phyloP scores from a whole-genome alignment of 1,284 basidiomycete genomes.

The Ustilago loliicola region DNA sequence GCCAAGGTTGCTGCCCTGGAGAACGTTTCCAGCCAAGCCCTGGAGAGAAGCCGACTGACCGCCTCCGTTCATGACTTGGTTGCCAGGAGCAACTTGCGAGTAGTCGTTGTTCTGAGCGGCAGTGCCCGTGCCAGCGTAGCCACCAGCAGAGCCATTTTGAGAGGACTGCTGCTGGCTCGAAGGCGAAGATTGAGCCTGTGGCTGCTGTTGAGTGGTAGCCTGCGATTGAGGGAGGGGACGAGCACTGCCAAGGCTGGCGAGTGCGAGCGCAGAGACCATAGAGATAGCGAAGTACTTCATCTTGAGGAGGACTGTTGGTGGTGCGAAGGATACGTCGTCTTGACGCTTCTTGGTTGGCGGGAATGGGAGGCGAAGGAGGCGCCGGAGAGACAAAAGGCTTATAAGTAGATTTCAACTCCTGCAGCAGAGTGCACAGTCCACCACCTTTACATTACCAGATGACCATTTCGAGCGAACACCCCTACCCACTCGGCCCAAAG shows the following conservation, averaged over 20 bases:
- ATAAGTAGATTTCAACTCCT: neutral
- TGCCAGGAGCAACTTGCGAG: conserved; percentile 31
- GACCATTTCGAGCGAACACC: neutral
- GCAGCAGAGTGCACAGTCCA: neutral
- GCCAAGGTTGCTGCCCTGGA: conserved; percentile 9
- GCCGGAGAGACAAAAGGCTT: neutral
- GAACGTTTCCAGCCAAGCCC: conserved; percentile 20
- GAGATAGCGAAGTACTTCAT: conserved; percentile 29
- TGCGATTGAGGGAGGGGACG: conserved; percentile 23
- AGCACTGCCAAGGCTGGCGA: conserved; percentile 25
- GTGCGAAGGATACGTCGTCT: neutral
- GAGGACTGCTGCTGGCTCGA: conserved; percentile 3
- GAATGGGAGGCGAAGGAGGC: neutral
- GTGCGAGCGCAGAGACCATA: conserved; percentile 19
- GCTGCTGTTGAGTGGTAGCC: conserved; percentile 7
- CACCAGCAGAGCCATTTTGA: conserved; percentile 28
- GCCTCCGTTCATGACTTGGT: conserved; percentile 32
- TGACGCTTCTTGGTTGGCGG: neutral
- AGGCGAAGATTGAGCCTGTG: conserved; percentile 1
- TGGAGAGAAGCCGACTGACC: conserved; percentile 20
- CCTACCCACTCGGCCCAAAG: neutral
- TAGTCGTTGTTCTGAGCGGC: conserved; percentile 41
- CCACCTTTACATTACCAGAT: neutral
- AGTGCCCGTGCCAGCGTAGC: conserved; percentile 18
- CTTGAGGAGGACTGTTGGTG: neutral